Evolutionary conservation across 306 rosid species (phyloP), one percentile per base, ranked within the genome.

Genomic region (Calophaca sinica): DNA sequence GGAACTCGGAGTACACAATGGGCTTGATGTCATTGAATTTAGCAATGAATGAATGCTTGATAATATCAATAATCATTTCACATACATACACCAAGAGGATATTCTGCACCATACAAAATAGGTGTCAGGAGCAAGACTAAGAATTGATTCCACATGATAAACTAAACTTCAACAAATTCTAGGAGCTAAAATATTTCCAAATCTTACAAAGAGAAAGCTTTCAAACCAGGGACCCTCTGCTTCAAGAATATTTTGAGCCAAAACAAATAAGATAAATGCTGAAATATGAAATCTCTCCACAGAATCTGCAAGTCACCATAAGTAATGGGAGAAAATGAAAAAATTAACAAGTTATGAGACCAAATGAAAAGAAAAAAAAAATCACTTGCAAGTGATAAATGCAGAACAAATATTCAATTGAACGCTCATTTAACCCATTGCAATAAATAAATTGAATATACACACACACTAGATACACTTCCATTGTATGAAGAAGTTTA

Each of bases 231-330:
- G 93, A 62, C 97, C 97, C 87, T 94, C 99, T 5, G 98, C 96
- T 87, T 94, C 99, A 83, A 92, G 89, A 85, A 94, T 92, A 78
- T 94, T 94, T 88, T 94, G 99, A 73, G 99, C 99, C 83, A 94
- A 86, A 75, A 94, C 97, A 9, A 94, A 94, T 58, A 94, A 81
- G 87, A 92, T 78, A 79, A 90, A 94, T 65, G 98, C 96, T 38
- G 94, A 84, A 83, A 92, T 94, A 79, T 94, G 99, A 88, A 94
- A 94, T 86, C 99, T 90, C 86, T 94, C 99, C 7, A 94, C 83
- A 12, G 99, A 94, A 90, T 94, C 99, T 94, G 96, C 70, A 75
- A 39, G 76, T 12, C 72, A 82, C 60, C 68, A 83, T 29, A 45
- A 26, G 60, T 49, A 62, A 74, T 63, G 4, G 74, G 50, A 9